Evolutionary conservation across 2,329 filamentous ascomycete genomes (phyloP).

Genomic region (Cladosporium colombiae): DNA sequence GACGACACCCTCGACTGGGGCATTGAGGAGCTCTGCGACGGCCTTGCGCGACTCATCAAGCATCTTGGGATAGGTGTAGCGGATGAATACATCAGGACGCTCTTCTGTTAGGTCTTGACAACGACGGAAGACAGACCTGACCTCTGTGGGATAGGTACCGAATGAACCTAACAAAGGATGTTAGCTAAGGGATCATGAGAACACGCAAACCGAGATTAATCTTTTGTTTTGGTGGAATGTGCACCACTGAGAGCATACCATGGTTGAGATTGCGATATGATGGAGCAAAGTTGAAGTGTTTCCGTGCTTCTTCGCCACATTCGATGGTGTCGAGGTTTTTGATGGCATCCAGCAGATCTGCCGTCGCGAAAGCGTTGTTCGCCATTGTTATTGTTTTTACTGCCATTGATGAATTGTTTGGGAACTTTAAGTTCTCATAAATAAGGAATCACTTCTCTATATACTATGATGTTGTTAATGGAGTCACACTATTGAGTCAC

Average conservation of each 20-base stretch:
- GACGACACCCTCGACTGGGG: constrained; percentile 66
- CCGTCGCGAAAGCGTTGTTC: background rate
- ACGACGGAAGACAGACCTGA: constrained; percentile 61
- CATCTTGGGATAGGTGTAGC: constrained; percentile 63
- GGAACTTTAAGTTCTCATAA: background rate
- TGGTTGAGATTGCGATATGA: constrained; percentile 77
- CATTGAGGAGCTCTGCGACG: constrained; percentile 67
- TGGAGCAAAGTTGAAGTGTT: constrained; percentile 69
- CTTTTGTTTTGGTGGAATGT: background rate
- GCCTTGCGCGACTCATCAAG: constrained; percentile 66
- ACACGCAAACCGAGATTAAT: too few species aligned
- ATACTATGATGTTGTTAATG: background rate
- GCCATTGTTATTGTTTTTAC: background rate
- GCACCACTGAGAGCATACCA: constrained; percentile 50
- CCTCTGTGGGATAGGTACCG: constrained; percentile 67
- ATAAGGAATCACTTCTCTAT: background rate
- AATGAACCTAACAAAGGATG: constrained; percentile 65
- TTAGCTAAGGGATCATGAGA: background rate
- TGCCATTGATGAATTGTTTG: background rate
- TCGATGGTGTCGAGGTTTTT: constrained; percentile 26
- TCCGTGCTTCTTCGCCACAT: constrained; percentile 48
- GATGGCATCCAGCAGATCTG: constrained; percentile 17
- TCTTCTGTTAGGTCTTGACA: constrained; percentile 69
- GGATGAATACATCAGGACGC: constrained; percentile 73
- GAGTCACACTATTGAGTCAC: constrained; percentile 16